These are phyloP conservation scores for Neurospora cerealis DNA, from an alignment of 495 filamentous ascomycete genomes.

Conservation along the genomic window DNA sequence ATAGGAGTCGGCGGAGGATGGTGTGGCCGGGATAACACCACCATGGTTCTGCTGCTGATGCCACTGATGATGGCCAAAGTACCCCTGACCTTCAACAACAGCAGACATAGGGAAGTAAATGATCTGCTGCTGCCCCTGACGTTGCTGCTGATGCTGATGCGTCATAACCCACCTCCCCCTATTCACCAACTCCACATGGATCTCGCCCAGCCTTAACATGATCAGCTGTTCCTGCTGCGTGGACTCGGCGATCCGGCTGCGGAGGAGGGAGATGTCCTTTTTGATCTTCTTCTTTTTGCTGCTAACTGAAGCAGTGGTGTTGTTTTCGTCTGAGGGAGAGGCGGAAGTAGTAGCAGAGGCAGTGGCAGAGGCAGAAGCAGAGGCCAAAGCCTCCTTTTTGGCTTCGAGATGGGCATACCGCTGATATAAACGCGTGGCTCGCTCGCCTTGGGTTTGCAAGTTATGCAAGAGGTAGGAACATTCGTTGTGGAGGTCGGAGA, in stretches of 20 bases:
- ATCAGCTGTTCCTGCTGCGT: slow-evolving; percentile 31
- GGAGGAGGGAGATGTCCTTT: slow-evolving; percentile 7
- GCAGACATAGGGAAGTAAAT: not conserved
- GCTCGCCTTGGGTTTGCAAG: slow-evolving; percentile 26
- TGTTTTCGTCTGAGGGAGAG: not conserved
- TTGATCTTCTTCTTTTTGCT: slow-evolving; percentile 5
- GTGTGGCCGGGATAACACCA: not conserved
- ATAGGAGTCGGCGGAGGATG: not conserved
- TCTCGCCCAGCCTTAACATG: slow-evolving; percentile 30
- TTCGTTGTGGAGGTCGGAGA: slow-evolving; percentile 30
- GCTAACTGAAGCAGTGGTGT: not conserved
- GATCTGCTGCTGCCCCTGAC: not conserved
- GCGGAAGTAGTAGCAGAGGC: too few relatives aligned
- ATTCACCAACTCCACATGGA: slow-evolving; percentile 32
- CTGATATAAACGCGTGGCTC: slow-evolving; percentile 21
- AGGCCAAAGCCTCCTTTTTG: not conserved
- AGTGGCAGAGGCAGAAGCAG: not conserved
- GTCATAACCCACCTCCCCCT: slow-evolving; percentile 25
- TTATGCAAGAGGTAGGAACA: slow-evolving; percentile 26
- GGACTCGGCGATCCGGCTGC: slow-evolving; percentile 21
- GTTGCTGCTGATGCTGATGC: slow-evolving; percentile 12
- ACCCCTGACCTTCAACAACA: slow-evolving; percentile 24
- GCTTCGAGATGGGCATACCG: slow-evolving; percentile 20
- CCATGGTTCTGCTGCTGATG: not conserved
- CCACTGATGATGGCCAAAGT: slow-evolving; percentile 16